These are phyloP conservation scores for Dactylellina drechsleri DNA, from an alignment of 2,329 filamentous ascomycete genomes.

Conservation along the genomic window DNA sequence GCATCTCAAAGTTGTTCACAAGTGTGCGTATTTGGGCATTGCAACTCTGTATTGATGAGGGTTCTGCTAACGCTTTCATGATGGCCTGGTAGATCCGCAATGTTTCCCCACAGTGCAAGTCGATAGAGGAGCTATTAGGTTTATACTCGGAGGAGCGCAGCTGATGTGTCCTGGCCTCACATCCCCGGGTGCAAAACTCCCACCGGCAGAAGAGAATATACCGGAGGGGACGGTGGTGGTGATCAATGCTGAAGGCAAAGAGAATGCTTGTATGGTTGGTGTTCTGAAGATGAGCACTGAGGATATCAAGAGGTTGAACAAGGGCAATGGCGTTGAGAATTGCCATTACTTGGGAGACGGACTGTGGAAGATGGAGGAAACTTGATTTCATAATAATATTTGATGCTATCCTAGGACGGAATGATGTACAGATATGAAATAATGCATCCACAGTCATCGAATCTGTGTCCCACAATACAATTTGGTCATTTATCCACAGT, in stretches of 20 bases:
- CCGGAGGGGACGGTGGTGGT: conserved; percentile 85
- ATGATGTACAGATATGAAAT: too few relatives aligned
- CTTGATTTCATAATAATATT: conserved; percentile 54
- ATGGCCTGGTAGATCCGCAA: conserved; percentile 68
- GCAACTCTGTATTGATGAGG: neutral
- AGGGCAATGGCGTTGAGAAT: conserved; percentile 92
- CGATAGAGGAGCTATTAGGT: conserved; percentile 94
- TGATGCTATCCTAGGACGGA: too few relatives aligned
- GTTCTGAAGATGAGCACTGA: conserved; percentile 83
- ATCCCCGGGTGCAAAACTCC: conserved; percentile 80
- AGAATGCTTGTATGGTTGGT: conserved; percentile 88
- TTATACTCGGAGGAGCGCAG: conserved; percentile 90
- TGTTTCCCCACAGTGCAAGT: conserved; percentile 87
- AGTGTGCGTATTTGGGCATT: conserved; percentile 36
- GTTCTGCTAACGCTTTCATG: neutral
- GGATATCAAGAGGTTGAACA: conserved; percentile 93
- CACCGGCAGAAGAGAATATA: conserved; percentile 70
- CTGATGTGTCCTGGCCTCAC: conserved; percentile 97
- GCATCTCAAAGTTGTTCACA: conserved; percentile 87
- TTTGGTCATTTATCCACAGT: too few relatives aligned
- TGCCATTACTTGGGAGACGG: conserved; percentile 95
- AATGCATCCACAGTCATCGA: too few relatives aligned
- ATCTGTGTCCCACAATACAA: too few relatives aligned
- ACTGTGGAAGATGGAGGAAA: conserved; percentile 76
- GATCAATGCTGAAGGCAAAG: conserved; percentile 91